A percentile compares a stretch with the other conserved stretches of the same genome.
Evolutionary conservation across 805 yeast species (phyloP).

Genomic region (Teunomyces stri): DNA sequence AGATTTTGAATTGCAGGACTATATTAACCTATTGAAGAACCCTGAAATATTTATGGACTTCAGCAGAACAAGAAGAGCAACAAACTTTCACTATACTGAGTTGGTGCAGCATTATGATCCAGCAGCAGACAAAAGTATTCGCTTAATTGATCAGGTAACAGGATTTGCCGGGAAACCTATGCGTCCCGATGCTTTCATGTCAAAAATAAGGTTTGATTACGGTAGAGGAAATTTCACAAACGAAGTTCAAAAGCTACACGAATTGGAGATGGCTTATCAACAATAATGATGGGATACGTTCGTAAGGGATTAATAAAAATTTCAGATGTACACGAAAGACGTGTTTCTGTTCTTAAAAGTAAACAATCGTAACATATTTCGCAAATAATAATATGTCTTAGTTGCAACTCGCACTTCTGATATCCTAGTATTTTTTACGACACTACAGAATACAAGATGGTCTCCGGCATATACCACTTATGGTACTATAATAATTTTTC

Average conservation of each 20-base stretch:
- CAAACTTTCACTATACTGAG: conserved; percentile 29
- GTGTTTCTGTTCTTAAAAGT: background rate
- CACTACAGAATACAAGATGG: no score
- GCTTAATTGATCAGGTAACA: background rate
- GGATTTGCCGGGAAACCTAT: conserved; percentile 16
- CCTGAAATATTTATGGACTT: conserved; percentile 25
- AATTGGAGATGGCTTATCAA: background rate
- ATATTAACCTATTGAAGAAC: conserved; percentile 19
- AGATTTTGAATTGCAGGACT: conserved; percentile 2
- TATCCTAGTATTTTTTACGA: no score
- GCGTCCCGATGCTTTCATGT: conserved; percentile 27
- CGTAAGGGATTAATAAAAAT: background rate
- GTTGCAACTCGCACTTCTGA: background rate
- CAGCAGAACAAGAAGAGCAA: conserved; percentile 18
- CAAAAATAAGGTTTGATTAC: conserved; percentile 16
- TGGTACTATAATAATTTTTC: no score
- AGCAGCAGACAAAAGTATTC: background rate
- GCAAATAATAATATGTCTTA: background rate
- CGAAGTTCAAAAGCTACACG: background rate
- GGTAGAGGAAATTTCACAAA: background rate
- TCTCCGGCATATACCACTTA: no score
- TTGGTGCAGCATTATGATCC: conserved; percentile 14
- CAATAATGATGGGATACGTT: background rate
- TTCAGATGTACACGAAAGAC: background rate
- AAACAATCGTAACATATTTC: background rate